A percentile compares a stretch with the other conserved stretches of the same genome.
phyloP scores from a whole-genome alignment of 2,329 filamentous ascomycete genomes.

The Monilinia polystroma region DNA sequence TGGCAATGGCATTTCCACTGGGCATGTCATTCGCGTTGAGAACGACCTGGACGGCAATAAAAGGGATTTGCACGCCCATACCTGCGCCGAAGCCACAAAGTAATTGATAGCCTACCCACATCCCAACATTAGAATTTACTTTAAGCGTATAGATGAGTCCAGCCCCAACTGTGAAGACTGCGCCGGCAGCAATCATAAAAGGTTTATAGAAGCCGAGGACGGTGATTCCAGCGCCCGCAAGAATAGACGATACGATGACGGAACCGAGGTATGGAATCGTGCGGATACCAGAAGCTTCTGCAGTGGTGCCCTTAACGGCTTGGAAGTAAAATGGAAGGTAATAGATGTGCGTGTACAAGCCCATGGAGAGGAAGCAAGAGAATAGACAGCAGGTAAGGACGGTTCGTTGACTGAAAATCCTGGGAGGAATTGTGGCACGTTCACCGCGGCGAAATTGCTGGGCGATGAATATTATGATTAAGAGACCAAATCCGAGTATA shows the following conservation, averaged over 20 bases:
- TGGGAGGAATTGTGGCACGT: conserved; percentile 51
- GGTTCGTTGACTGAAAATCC: conserved; percentile 45
- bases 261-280: conserved; percentile 48
- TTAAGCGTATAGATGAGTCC: conserved; percentile 46
- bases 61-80: conserved; percentile 48
- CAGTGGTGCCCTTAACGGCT: conserved; percentile 45
- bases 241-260: conserved; percentile 45
- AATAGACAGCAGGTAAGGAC: conserved; percentile 41
- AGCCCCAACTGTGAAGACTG: conserved; percentile 46
- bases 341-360: conserved; percentile 42
- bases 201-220: conserved; percentile 46
- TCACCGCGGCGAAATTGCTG: conserved; percentile 48
- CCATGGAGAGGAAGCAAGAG: conserved; percentile 42
- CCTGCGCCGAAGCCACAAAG: conserved; percentile 50
- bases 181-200: conserved; percentile 48
- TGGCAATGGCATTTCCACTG: conserved; percentile 54
- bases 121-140: conserved; percentile 45
- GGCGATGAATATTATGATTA: conserved; percentile 42
- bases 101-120: conserved; percentile 56
- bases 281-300: conserved; percentile 44
- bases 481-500: conserved; percentile 43
- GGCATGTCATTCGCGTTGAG: conserved; percentile 53
- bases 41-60: conserved; percentile 52
- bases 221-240: conserved; percentile 44
- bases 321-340: conserved; percentile 55